Percentiles rank a stretch among this genome's conserved stretches.
phyloP scores from a whole-genome alignment of 2,329 filamentous ascomycete genomes.

The Trichoderma lentiforme region DNA sequence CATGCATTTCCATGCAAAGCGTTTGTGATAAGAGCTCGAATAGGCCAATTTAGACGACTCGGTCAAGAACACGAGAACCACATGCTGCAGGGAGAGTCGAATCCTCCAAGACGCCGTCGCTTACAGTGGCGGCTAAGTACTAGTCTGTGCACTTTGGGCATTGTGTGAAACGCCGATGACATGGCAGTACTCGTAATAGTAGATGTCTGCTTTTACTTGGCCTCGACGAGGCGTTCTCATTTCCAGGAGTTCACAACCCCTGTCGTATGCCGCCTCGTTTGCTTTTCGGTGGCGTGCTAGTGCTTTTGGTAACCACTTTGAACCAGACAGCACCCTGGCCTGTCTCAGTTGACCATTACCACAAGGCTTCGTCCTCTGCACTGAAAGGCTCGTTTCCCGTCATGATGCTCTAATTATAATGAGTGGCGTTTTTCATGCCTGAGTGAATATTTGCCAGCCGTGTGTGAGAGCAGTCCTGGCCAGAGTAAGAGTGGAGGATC shows the following conservation, averaged over 20 bases:
- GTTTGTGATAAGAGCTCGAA: not conserved
- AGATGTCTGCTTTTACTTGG: not conserved
- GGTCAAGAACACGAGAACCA: not conserved
- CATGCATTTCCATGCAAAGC: constrained; percentile 9
- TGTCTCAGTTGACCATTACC: constrained; percentile 2
- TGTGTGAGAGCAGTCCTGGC: not conserved
- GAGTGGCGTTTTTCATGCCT: not conserved
- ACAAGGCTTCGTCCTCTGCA: not conserved
- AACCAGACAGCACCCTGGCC: not conserved
- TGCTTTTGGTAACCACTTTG: not conserved
- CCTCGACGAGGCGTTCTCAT: not conserved
- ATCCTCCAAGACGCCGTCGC: not conserved
- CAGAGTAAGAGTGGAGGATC: not conserved
- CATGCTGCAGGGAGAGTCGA: not conserved
- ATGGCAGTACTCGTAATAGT: not conserved
- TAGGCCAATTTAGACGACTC: not conserved
- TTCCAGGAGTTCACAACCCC: not conserved
- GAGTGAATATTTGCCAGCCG: not conserved
- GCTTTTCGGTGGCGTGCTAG: not conserved
- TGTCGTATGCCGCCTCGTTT: not conserved
- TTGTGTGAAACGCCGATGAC: constrained; percentile 5
- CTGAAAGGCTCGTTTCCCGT: not conserved
- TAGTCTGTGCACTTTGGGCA: not conserved
- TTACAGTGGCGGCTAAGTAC: not conserved
- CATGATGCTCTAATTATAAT: not conserved